phyloP scores from a whole-genome alignment of 179 eudicot species.

The Drosera spatulata region DNA sequence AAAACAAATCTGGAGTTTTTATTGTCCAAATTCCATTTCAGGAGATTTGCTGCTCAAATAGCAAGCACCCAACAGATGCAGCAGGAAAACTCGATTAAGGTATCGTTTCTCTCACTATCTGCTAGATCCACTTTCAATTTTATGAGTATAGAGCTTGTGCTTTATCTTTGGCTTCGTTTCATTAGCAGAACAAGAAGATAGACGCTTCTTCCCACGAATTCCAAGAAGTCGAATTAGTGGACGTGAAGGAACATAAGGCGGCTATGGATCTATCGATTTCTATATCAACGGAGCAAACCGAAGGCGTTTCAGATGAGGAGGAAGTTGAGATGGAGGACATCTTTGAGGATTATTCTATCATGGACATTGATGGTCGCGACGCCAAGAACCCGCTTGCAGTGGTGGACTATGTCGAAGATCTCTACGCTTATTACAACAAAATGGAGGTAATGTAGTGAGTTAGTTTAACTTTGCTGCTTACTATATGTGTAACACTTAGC shows the following conservation, averaged over 20 bases:
- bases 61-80: slow-evolving; percentile 22
- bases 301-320: slow-evolving; percentile 30
- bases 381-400: slow-evolving; percentile 59
- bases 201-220: slow-evolving; percentile 20
- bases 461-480: too few species aligned
- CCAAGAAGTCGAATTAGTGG: slow-evolving; percentile 33
- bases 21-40: slow-evolving; percentile 3
- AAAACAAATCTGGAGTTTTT: neutral
- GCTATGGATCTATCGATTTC: slow-evolving; percentile 44
- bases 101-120: slow-evolving; percentile 2
- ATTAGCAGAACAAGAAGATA: slow-evolving; percentile 19
- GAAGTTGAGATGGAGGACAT: slow-evolving; percentile 96
- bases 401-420: slow-evolving; percentile 65
- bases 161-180: neutral
- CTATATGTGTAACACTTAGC: too few species aligned
- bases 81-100: slow-evolving; percentile 16
- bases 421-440: slow-evolving; percentile 57
- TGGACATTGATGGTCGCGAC: slow-evolving; percentile 70
- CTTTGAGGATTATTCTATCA: slow-evolving; percentile 48
- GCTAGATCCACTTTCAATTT: neutral
- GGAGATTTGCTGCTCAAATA: slow-evolving; percentile 54
- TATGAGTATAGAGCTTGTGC: neutral
- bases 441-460: slow-evolving; percentile 43
- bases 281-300: slow-evolving; percentile 49
- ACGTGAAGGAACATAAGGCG: slow-evolving; percentile 18